Evolutionary conservation across 2,329 filamentous ascomycete species (phyloP).

Genomic region (Metarhizium sp.): DNA sequence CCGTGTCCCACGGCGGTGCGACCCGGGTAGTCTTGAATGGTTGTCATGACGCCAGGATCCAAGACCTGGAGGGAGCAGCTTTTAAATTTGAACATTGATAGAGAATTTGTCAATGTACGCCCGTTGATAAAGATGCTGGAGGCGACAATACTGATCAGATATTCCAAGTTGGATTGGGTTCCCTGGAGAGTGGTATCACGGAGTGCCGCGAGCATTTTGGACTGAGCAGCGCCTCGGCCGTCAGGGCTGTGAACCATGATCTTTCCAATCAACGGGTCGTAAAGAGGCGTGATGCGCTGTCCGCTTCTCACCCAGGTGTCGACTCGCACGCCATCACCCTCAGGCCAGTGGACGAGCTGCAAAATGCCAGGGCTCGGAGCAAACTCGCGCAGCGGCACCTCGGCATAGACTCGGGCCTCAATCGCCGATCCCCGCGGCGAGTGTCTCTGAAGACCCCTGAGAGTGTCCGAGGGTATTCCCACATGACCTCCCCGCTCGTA

Average conservation of each 20-base stretch:
- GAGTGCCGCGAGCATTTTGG: conserved; percentile 33
- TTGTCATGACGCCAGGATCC: conserved; percentile 45
- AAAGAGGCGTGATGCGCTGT: conserved; percentile 45
- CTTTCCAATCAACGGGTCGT: conserved; percentile 49
- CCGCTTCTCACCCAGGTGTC: conserved; percentile 55
- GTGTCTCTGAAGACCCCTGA: conserved; percentile 6
- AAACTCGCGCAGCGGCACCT: conserved; percentile 46
- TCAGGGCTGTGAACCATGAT: conserved; percentile 42
- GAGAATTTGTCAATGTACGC: conserved; percentile 46
- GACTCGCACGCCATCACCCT: conserved; percentile 37
- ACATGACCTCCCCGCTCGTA: neutral
- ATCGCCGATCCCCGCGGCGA: conserved; percentile 20
- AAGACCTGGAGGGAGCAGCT: conserved; percentile 46
- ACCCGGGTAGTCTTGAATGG: conserved; percentile 50
- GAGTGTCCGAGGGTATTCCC: neutral
- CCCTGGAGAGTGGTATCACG: conserved; percentile 32
- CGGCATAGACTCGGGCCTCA: conserved; percentile 28
- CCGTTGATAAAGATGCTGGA: conserved; percentile 36
- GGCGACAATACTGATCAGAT: conserved; percentile 39
- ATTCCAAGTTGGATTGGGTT: conserved; percentile 47
- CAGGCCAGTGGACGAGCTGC: conserved; percentile 45
- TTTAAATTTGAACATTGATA: conserved; percentile 37
- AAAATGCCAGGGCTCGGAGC: conserved; percentile 49
- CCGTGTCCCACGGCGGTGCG: conserved; percentile 47
- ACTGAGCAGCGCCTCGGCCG: conserved; percentile 26